These are phyloP conservation scores for Bullera alba DNA, from an alignment of 768 basidiomycete species.

Conservation along the genomic window DNA sequence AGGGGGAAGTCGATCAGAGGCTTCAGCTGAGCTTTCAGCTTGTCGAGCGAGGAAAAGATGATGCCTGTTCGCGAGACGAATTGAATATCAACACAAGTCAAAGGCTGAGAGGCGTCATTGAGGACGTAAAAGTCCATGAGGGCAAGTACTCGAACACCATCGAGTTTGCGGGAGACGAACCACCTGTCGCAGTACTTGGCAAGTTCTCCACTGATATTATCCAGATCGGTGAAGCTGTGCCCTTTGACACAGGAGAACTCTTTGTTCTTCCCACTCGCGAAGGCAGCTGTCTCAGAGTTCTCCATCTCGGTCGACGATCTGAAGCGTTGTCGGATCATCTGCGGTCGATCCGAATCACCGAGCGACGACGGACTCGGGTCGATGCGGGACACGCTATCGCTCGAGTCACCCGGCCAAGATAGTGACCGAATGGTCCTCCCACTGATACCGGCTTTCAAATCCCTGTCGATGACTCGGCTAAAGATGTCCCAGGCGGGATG, in stretches of 20 bases:
- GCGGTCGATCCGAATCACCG: background rate
- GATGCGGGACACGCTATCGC: conserved; percentile 2
- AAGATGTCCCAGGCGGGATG: no score
- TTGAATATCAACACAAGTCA: conserved; percentile 9
- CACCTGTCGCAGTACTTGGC: conserved; percentile 13
- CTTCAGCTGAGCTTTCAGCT: conserved; percentile 21
- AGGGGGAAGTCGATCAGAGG: conserved; percentile 10
- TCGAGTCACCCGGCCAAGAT: no score
- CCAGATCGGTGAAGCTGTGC: conserved; percentile 27
- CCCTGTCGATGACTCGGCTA: no score
- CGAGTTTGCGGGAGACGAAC: conserved; percentile 43
- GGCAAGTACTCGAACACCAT: conserved; percentile 35
- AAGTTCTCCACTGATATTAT: conserved; percentile 10
- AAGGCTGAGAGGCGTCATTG: background rate
- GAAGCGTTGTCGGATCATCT: background rate
- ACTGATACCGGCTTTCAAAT: no score
- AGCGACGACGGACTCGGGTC: background rate
- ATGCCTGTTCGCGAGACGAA: conserved; percentile 37
- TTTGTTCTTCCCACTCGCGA: background rate
- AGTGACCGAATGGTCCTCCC: no score
- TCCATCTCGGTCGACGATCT: background rate
- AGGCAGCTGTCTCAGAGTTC: background rate
- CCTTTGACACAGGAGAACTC: conserved; percentile 28
- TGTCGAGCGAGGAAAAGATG: conserved; percentile 23
- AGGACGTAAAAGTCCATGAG: conserved; percentile 32